phyloP scores from a whole-genome alignment of 345 rosid genomes.

The Sonneratia caseolaris region DNA sequence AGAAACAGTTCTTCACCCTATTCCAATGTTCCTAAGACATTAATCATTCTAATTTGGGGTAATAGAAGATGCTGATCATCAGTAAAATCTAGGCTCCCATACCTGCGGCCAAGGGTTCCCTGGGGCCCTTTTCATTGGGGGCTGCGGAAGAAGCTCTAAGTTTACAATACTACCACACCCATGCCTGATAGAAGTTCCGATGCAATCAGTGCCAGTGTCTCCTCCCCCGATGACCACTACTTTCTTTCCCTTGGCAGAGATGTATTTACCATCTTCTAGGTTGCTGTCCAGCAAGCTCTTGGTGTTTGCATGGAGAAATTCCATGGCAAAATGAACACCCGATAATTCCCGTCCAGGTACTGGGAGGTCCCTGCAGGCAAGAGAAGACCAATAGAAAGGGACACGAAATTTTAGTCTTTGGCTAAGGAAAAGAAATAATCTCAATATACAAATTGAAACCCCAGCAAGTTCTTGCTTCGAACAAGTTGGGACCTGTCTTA shows the following conservation, averaged over 20 bases:
- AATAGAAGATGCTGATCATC: too few species aligned
- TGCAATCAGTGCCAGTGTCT: slow-evolving; percentile 97
- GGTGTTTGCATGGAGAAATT: slow-evolving; percentile 89
- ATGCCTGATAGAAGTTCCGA: slow-evolving; percentile 95
- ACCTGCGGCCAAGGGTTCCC: slow-evolving; percentile 99
- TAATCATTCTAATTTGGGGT: too few species aligned
- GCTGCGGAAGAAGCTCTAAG: slow-evolving; percentile 91
- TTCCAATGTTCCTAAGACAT: too few species aligned
- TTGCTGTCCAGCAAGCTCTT: slow-evolving; percentile 96
- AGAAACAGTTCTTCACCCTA: too few species aligned
- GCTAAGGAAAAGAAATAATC: not conserved
- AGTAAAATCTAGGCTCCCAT: not conserved
- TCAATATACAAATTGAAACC: not conserved
- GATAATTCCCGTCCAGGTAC: slow-evolving; percentile 81
- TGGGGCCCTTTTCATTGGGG: slow-evolving; percentile 74
- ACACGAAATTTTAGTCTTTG: not conserved
- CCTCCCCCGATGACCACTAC: slow-evolving; percentile 99
- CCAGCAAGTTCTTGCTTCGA: not conserved
- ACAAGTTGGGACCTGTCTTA: not conserved
- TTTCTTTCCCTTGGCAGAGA: slow-evolving; percentile 86
- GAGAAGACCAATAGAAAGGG: not conserved
- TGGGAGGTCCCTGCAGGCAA: slow-evolving; percentile 80
- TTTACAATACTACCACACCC: slow-evolving; percentile 70
- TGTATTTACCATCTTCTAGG: slow-evolving; percentile 69
- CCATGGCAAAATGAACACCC: slow-evolving; percentile 98